Evolutionary conservation across 768 basidiomycete genomes (phyloP).

Genomic region (Tricholomella constricta): DNA sequence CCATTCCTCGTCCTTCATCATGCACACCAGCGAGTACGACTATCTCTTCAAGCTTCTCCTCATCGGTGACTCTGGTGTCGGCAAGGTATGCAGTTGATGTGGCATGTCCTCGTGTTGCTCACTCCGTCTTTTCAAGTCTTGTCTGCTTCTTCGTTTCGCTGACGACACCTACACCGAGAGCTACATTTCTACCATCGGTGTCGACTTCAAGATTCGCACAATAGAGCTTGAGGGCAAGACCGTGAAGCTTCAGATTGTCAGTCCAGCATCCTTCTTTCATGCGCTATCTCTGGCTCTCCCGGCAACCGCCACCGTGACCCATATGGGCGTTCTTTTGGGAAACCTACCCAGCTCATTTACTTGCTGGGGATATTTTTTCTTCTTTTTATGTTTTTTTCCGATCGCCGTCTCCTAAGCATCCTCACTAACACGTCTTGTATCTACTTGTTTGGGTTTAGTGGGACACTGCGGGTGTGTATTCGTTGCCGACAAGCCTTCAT

Average conservation of each 20-base stretch:
- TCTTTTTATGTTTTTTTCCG: not conserved
- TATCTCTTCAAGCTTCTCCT: slow-evolving; percentile 95
- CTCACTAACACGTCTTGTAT: slow-evolving; percentile 27
- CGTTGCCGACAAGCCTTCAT: not conserved
- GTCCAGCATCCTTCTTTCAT: slow-evolving; percentile 35
- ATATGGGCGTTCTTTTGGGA: not conserved
- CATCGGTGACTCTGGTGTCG: slow-evolving; percentile 95
- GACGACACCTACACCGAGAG: slow-evolving; percentile 98
- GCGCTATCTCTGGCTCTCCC: not conserved
- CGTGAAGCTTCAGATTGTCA: slow-evolving; percentile 96
- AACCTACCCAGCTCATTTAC: not conserved
- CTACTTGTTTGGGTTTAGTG: slow-evolving; percentile 57
- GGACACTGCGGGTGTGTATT: slow-evolving; percentile 87
- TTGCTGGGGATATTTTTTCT: not conserved
- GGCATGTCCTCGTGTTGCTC: slow-evolving; percentile 22
- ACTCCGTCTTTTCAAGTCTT: slow-evolving; percentile 61
- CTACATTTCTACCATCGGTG: slow-evolving; percentile 97
- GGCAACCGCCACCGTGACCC: not conserved
- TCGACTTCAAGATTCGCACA: slow-evolving; percentile 98
- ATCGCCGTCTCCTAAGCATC: not conserved
- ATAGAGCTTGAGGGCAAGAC: slow-evolving; percentile 99
- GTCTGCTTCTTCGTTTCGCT: slow-evolving; percentile 87
- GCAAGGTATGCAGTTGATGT: slow-evolving; percentile 60
- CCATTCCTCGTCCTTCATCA: slow-evolving; percentile 27
- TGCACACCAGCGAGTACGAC: slow-evolving; percentile 95